Evolutionary conservation across 106 monocot species (phyloP).

Genomic region (Dendrobium huoshanense): DNA sequence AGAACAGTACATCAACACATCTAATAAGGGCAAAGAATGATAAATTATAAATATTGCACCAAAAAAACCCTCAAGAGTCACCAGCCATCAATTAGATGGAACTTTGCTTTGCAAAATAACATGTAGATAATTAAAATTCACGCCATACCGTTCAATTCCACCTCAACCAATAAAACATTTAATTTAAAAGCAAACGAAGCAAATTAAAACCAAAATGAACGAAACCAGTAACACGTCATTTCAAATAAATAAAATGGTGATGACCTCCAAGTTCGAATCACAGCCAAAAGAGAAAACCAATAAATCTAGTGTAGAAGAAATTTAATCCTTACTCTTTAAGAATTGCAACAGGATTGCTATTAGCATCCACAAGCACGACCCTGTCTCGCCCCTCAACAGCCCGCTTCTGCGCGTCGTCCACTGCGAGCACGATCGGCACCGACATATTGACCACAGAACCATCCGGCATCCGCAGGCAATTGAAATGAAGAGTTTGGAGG

Average conservation of each 20-base stretch:
- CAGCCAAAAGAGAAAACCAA: neutral
- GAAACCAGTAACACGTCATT: neutral
- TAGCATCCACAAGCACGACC: conserved; percentile 47
- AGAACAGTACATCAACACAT: too few species aligned
- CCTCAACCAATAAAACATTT: neutral
- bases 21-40: neutral
- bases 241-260: neutral
- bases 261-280: neutral
- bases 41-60: neutral
- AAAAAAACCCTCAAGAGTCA: neutral
- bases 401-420: conserved; percentile 66
- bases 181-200: neutral
- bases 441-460: conserved; percentile 89
- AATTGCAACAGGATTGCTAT: conserved; percentile 43
- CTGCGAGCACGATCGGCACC: conserved; percentile 87
- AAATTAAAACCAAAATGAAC: neutral
- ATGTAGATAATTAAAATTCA: neutral
- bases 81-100: neutral
- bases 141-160: too few species aligned
- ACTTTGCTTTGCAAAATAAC: neutral
- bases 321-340: conserved; percentile 54
- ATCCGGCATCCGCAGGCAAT: conserved; percentile 59
- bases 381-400: conserved; percentile 38
- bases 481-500: conserved; percentile 99
- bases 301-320: neutral